Conservation (phyloP, 2,329 filamentous ascomycete species). For the Fusarium sp. region DNA sequence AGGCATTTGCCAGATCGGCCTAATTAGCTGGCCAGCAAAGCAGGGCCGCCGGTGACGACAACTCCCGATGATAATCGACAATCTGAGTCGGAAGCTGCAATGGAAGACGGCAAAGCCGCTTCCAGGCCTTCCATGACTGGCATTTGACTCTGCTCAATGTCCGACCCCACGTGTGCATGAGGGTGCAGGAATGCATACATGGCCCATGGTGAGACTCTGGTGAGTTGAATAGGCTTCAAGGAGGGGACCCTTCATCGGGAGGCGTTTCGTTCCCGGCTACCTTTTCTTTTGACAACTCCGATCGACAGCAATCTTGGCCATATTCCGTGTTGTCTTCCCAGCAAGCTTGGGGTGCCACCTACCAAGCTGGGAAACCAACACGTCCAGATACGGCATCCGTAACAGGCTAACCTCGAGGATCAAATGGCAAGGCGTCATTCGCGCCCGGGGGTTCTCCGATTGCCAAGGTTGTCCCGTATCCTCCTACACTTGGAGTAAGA, state of each 20-base stretch:
- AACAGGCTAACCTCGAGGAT: background rate
- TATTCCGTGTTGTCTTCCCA: conserved; percentile 2
- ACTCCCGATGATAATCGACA: background rate
- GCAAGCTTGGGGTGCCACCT: conserved; percentile 24
- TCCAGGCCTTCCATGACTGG: conserved; percentile 39
- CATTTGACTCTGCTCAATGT: conserved; percentile 39
- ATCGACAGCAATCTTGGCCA: conserved; percentile 35
- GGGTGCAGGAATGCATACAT: conserved; percentile 37
- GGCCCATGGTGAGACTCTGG: conserved; percentile 30
- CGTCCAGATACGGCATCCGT: conserved; percentile 14
- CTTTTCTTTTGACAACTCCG: conserved; percentile 29
- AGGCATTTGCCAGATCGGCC: conserved; percentile 1
- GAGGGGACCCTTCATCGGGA: conserved; percentile 33
- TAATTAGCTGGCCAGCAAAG: conserved; percentile 2
- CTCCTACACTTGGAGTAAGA: conserved; percentile 31
- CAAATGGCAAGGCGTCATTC: conserved; percentile 22
- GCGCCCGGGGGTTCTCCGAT: conserved; percentile 32
- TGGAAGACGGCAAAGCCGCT: conserved; percentile 19
- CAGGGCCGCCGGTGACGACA: too few relatives aligned
- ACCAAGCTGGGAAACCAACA: conserved; percentile 30
- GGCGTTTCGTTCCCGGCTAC: conserved; percentile 33
- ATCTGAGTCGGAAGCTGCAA: conserved; percentile 9
- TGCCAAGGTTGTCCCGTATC: conserved; percentile 34
- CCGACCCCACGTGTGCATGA: conserved; percentile 33
- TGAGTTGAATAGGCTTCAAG: conserved; percentile 28